These are phyloP conservation scores for Lophiotrema nucula DNA, from an alignment of 495 filamentous ascomycete species.

Conservation along the genomic window DNA sequence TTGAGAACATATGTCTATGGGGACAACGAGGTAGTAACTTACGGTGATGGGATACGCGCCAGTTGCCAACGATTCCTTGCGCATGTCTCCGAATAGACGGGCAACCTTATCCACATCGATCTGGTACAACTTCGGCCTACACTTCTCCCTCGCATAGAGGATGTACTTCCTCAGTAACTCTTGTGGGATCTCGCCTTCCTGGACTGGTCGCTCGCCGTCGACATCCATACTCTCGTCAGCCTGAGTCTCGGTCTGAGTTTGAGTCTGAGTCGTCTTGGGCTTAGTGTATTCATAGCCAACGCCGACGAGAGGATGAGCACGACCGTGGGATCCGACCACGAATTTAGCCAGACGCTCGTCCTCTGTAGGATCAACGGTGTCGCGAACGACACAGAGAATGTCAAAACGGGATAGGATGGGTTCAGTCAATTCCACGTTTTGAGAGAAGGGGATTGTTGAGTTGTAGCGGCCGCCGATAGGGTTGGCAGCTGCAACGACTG, in stretches of 20 bases:
- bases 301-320: slow-evolving; percentile 71
- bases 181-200: slow-evolving; percentile 79
- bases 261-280: slow-evolving; percentile 9
- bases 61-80: slow-evolving; percentile 84
- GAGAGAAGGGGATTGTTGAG: slow-evolving; percentile 86
- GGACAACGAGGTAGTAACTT: slow-evolving; percentile 40
- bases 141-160: slow-evolving; percentile 88
- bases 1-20: not conserved
- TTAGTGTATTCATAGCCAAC: slow-evolving; percentile 41
- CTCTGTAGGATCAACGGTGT: slow-evolving; percentile 94
- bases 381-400: slow-evolving; percentile 93
- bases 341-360: slow-evolving; percentile 94
- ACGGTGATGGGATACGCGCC: slow-evolving; percentile 98
- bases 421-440: slow-evolving; percentile 96
- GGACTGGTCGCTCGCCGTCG: slow-evolving; percentile 49
- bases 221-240: slow-evolving; percentile 55
- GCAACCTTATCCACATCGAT: slow-evolving; percentile 98
- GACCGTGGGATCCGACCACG: slow-evolving; percentile 88
- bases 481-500: slow-evolving; percentile 95
- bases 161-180: slow-evolving; percentile 96
- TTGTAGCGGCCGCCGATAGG: slow-evolving; percentile 97
- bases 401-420: slow-evolving; percentile 98
- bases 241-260: slow-evolving; percentile 46
- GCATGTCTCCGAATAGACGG: slow-evolving; percentile 92
- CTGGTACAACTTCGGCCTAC: slow-evolving; percentile 89